phyloP scores from a whole-genome alignment of 345 rosid species.

The Draba incana region DNA sequence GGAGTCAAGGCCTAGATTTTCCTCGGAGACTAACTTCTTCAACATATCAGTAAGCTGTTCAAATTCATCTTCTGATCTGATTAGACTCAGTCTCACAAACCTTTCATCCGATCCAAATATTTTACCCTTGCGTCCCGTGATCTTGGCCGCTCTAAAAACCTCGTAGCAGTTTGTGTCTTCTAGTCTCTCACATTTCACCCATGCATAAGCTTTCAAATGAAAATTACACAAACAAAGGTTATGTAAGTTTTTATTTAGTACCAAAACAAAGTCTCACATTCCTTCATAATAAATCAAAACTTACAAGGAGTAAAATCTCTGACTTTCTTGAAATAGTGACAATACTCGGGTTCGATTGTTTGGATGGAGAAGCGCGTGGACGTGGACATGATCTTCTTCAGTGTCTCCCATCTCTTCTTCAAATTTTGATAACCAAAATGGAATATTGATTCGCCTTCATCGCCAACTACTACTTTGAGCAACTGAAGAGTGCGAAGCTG shows the following conservation, averaged over 20 bases:
- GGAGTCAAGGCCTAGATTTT: neutral
- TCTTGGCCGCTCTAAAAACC: slow-evolving; percentile 36
- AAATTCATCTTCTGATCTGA: slow-evolving; percentile 63
- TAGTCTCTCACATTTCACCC: slow-evolving; percentile 66
- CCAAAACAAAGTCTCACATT: slow-evolving; percentile 7
- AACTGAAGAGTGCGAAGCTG: slow-evolving; percentile 59
- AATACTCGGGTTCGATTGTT: slow-evolving; percentile 41
- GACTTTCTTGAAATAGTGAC: slow-evolving; percentile 44
- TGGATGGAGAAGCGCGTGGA: slow-evolving; percentile 55
- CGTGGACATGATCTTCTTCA: slow-evolving; percentile 22
- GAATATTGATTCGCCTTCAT: slow-evolving; percentile 46
- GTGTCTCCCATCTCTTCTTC: slow-evolving; percentile 40
- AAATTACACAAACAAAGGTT: neutral
- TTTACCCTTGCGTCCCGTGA: slow-evolving; percentile 53
- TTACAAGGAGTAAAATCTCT: slow-evolving; percentile 37
- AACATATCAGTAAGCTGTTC: slow-evolving; percentile 34
- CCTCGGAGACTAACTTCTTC: slow-evolving; percentile 20
- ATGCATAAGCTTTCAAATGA: slow-evolving; percentile 59
- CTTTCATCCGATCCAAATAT: slow-evolving; percentile 42
- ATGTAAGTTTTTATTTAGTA: neutral
- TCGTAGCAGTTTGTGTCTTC: slow-evolving; percentile 29
- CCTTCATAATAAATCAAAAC: neutral
- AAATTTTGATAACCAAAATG: slow-evolving; percentile 53
- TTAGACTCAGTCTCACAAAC: slow-evolving; percentile 59
- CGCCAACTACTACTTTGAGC: slow-evolving; percentile 49